Base-by-base conservation (phyloP, 2,329 filamentous ascomycete species). In the Venturia asperata region DNA sequence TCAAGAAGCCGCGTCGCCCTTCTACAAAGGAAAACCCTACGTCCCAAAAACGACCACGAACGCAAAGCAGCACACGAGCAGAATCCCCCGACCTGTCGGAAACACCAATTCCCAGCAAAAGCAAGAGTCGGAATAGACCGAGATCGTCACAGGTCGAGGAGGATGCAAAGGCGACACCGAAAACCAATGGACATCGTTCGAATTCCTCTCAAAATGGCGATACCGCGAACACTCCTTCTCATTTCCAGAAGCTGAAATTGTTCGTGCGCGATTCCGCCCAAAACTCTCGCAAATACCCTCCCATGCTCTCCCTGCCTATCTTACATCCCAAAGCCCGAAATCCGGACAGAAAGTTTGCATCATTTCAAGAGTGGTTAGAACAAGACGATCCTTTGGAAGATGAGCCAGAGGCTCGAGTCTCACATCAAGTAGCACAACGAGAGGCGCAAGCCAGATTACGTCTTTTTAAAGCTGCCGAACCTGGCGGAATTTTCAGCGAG, bases 401-500 rank as follows among this genome's bases (percentile, higher is more conserved):
- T 15, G 77, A 79, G 56, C 75, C 78, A 39, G 68, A 75, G 39
- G 70, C 75, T 65, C 71, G 69, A 24, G 70, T 74, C 63, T 73
- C 74, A 7, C 55, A 70, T 13, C 71, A 74, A 4, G 71, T 72
- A 67, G 73, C 72, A 3, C 41, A 47, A 56, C 81, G 83, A 64
- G 92, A 97, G 75, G 92, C 91, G 1, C 77, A 77, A 19, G 77
- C 86, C n/a, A 84, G 94, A 21, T 69, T 85, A 65, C 84, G 85
- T 41, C 85, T 96, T 37, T 85, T 92, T 69, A 78, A 86, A 61
- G 92, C 91, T 68, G 85, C 86, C 3, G 81, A 90, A 70, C 84
- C 87, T 5, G 92, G 92, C 19, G 91, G 91, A 1, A 74, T 92
- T 4, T 80, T 97, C 37, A 91, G 88, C 62, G 78, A 82, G 64